phyloP scores from a whole-genome alignment of 2,329 filamentous ascomycete species.

The Clonostachys byssicola region DNA sequence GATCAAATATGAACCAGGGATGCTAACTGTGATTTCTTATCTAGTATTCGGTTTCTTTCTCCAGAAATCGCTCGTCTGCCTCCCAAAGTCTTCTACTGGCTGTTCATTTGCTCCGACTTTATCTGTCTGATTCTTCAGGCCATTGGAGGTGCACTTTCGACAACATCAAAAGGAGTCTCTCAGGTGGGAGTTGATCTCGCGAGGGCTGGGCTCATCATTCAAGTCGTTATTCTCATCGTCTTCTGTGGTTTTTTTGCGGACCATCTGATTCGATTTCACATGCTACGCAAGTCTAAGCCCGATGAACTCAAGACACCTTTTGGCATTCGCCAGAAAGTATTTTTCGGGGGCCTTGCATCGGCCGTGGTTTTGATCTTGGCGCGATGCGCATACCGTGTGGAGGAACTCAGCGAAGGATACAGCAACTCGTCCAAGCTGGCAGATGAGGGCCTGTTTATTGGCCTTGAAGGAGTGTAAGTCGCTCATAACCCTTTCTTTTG shows the following conservation, averaged over 20 bases:
- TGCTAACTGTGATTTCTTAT: too few relatives aligned
- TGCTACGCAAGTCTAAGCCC: conserved; percentile 32
- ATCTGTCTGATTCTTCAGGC: conserved; percentile 54
- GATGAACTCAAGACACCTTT: conserved; percentile 12
- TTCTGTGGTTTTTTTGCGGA: conserved; percentile 45
- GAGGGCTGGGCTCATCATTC: conserved; percentile 52
- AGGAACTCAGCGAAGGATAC: conserved; percentile 63
- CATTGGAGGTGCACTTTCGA: conserved; percentile 49
- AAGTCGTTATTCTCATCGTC: conserved; percentile 48
- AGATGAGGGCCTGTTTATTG: conserved; percentile 47
- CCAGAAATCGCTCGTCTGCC: conserved; percentile 35
- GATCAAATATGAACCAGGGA: too few relatives aligned
- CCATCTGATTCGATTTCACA: conserved; percentile 43
- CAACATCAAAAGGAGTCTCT: conserved; percentile 30
- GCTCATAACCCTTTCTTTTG: not conserved
- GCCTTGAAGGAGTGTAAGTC: conserved; percentile 38
- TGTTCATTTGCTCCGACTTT: conserved; percentile 51
- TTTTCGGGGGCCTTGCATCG: conserved; percentile 46
- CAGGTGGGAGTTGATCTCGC: conserved; percentile 29
- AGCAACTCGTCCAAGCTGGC: conserved; percentile 43
- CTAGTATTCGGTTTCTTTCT: conserved; percentile 28
- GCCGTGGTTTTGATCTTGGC: conserved; percentile 57
- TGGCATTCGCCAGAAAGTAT: conserved; percentile 27
- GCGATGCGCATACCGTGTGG: conserved; percentile 60
- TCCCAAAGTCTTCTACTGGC: conserved; percentile 36